These are phyloP conservation scores for Gardenia jasminoides DNA, from an alignment of 257 asterid genomes.

Conservation along the genomic window DNA sequence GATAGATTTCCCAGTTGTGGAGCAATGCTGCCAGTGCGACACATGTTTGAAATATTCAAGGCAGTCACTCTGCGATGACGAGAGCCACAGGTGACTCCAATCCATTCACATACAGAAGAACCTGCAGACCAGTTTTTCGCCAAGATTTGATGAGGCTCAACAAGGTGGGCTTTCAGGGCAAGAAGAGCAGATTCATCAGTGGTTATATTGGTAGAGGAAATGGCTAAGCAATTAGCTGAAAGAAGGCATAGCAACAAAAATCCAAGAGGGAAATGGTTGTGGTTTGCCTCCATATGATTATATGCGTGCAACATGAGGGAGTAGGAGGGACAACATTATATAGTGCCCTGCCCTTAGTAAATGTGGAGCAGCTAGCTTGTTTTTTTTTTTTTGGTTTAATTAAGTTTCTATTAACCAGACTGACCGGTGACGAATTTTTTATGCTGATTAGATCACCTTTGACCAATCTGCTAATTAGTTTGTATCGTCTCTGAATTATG, in stretches of 20 bases:
- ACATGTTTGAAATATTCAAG: slow-evolving; percentile 1
- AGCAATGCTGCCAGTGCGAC: neutral
- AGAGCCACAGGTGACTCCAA: slow-evolving; percentile 11
- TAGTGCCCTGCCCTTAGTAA: no score
- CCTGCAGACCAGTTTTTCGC: slow-evolving; percentile 4
- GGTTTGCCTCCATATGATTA: neutral
- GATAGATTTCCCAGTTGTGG: neutral
- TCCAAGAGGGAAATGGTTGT: neutral
- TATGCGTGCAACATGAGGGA: neutral
- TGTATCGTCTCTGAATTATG: no score
- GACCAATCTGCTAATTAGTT: no score
- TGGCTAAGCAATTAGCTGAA: neutral
- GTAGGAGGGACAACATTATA: neutral
- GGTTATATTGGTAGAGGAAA: neutral
- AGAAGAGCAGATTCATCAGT: slow-evolving; percentile 10
- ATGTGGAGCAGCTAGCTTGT: no score
- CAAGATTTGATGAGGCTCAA: neutral
- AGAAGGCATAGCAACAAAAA: neutral
- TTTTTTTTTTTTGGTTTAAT: no score
- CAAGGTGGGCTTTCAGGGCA: neutral
- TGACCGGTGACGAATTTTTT: no score
- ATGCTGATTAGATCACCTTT: no score
- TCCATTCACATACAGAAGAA: slow-evolving; percentile 1
- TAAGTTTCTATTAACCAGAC: no score
- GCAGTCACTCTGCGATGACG: slow-evolving; percentile 10